Evolutionary conservation across 805 yeast species (phyloP), one percentile per base, ranked within the genome.

Genomic region (Myxozyma neglecta): DNA sequence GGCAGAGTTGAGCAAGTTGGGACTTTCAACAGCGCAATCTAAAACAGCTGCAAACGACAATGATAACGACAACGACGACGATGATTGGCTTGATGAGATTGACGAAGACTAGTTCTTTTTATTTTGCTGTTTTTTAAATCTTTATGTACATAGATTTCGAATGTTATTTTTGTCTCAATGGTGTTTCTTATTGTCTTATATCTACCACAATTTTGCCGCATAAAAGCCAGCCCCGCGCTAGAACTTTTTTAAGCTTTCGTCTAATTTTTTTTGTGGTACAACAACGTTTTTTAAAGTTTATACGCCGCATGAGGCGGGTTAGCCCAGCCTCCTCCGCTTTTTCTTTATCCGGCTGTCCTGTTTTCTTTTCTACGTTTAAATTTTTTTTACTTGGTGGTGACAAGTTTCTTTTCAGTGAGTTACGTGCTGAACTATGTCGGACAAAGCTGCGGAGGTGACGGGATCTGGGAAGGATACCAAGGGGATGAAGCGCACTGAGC

Each of bases 31-130:
- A 3, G 29, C 29, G 5, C 29, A 24, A 24, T 24, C 29, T 24
- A 24, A 24, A 24, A 24, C 5, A 24, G 29, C 29, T 24, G 29
- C 2, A 24, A 24, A 24, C 29, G 29, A 24, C 5, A 24, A 24
- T 24, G 29, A 24, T 5, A 24, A 39, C 13, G 50, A 44, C 39
- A 56, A 60, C 11, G 64, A 57, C 39, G 63, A 51, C 18, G 60
- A 59, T 35, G 66, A 48, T 42, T 62, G 66, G 66, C 50, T 62
- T 39, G 66, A 62, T 37, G 58, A 53, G 16, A 53, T 62, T 6
- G 66, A 62, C n/a, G 66, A 54, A 20, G 61, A 56, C 49, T 55
- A 54, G 36, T 44, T 36, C 18, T 18, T 14, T n/a, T 10, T 34
- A 7, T 11, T 46, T 16, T 34, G 4, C 2, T 13, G 1, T 10